phyloP scores from a whole-genome alignment of 1,284 basidiomycete genomes.

The Trametes versicolor region DNA sequence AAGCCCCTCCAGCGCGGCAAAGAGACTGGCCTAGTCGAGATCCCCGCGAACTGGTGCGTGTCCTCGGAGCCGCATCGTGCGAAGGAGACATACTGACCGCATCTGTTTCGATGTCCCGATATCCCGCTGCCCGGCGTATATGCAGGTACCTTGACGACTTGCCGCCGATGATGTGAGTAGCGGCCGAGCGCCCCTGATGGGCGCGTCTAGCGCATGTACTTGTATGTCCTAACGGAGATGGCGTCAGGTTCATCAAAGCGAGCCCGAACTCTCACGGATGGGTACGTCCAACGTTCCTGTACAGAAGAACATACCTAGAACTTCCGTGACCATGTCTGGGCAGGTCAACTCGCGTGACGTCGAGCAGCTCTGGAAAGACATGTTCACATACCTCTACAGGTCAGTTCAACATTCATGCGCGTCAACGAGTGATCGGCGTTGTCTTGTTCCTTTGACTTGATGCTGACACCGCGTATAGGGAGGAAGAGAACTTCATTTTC shows the following conservation, averaged over 20 bases:
- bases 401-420: constrained; percentile 34
- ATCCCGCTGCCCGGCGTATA: neutral
- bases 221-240: neutral
- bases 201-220: neutral
- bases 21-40: constrained; percentile 75
- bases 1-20: constrained; percentile 74
- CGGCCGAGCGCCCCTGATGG: neutral
- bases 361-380: constrained; percentile 82
- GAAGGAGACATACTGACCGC: neutral
- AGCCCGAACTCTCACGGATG: constrained; percentile 53
- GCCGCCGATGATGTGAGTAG: constrained; percentile 72
- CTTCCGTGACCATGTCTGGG: neutral
- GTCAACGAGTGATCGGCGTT: neutral
- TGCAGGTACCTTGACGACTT: constrained; percentile 71
- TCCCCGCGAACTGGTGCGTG: constrained; percentile 72
- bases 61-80: neutral
- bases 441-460: neutral
- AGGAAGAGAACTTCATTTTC: constrained; percentile 79
- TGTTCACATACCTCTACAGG: constrained; percentile 76
- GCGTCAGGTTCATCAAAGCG: constrained; percentile 72
- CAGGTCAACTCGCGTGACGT: constrained; percentile 76
- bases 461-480: constrained; percentile 47
- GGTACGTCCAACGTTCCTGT: constrained; percentile 11
- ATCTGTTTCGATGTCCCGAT: neutral
- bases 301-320: neutral